Evolutionary conservation across 768 basidiomycete genomes (phyloP), one percentile per base, ranked within the genome.

Genomic region (Naganishia kalamii): DNA sequence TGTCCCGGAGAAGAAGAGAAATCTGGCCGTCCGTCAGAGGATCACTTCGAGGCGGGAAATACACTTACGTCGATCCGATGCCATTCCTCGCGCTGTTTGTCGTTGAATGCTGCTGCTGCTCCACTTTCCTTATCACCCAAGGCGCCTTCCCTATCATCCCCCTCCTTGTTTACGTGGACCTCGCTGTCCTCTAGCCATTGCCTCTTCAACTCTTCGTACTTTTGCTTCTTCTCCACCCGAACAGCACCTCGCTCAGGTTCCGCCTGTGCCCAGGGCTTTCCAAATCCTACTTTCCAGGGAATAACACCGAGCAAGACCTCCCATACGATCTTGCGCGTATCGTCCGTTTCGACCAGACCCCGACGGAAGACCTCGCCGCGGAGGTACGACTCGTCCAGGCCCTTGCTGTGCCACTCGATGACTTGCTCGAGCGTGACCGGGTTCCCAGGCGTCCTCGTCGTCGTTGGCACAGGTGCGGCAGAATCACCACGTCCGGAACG

Each of bases 301-400:
- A 87, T 82, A 1, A 96, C 88, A 23, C 88, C 89, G 7, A 98
- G 81, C 30, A 98, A 75, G 75, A 90, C 92, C 2, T 92, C 92
- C 96, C 96, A 99, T 0, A 90, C 82, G 62, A 85, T 85, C 74
- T 85, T 84, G 71, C 96, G 68, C 5, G 72, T 68, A n/a, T 61
- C 47, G 37, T 67, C 71, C n/a, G 70, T 71, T n/a, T 67, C 72
- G 37, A n/a, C 52, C 41, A 74, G 71, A 4, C 77, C 78, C 32
- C 78, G 65, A 7, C 68, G 61, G 68, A 79, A 79, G 35, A 76
- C 74, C 65, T 78, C 76, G n/a, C 70, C 66, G n/a, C 78, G 67
- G 6, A 79, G 64, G 33, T 64, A 74, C 7, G 65, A 35, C 67
- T 79, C 78, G 47, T 75, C 74, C 11, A 68, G 35, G 10, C 66